These are phyloP conservation scores for Blastocystis sp. DNA, from an alignment of 352 stramenopile genomes.

Conservation along the genomic window DNA sequence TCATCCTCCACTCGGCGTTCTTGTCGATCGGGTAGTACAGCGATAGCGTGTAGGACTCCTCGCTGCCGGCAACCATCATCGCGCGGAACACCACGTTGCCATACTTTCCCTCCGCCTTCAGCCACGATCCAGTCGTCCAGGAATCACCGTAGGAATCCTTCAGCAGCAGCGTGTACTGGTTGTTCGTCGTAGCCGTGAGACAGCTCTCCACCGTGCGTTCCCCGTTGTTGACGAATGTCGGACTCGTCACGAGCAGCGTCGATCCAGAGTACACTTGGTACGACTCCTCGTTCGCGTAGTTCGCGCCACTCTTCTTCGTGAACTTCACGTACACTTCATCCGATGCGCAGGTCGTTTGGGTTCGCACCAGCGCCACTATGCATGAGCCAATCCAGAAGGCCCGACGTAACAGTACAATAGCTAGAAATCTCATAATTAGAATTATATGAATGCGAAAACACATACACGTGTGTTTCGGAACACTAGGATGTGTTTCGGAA, in stretches of 20 bases:
- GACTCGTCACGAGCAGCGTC: background rate
- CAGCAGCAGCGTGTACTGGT: constrained; percentile 38
- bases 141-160: constrained; percentile 59
- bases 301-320: constrained; percentile 2
- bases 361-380: too few species aligned
- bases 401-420: too few species aligned
- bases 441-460: too few species aligned
- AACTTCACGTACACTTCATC: constrained; percentile 8
- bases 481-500: too few species aligned
- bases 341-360: background rate
- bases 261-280: constrained; percentile 17
- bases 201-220: constrained; percentile 1
- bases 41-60: background rate
- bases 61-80: background rate
- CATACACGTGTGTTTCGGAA: too few species aligned
- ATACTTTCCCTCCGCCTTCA: background rate
- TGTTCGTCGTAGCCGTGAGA: constrained; percentile 23
- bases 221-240: constrained; percentile 1
- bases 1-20: background rate
- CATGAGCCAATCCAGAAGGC: too few species aligned
- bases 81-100: constrained; percentile 36
- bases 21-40: constrained; percentile 22
- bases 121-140: constrained; percentile 4
- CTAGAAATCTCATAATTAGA: too few species aligned
- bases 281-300: constrained; percentile 30